phyloP scores from a whole-genome alignment of 139 green algal genomes.

The Chlorella sp. region DNA sequence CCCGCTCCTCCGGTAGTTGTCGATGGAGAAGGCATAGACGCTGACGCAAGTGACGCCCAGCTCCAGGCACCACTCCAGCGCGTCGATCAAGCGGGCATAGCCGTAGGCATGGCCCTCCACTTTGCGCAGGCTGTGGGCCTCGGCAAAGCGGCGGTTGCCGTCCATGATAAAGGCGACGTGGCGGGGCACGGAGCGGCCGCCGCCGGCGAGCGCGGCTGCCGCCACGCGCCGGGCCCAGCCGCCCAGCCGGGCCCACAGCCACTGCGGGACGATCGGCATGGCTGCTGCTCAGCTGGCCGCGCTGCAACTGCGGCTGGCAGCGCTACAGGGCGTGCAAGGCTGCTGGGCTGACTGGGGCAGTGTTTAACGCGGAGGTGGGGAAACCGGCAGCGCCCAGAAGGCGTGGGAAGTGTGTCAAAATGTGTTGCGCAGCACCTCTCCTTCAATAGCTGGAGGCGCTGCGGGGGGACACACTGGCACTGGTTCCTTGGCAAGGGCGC shows the following conservation, averaged over 20 bases:
- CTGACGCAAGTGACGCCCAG: constrained; percentile 84
- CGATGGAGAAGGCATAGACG: constrained; percentile 95
- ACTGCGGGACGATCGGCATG: too few species aligned
- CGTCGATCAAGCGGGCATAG: constrained; percentile 80
- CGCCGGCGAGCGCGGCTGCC: constrained; percentile 20
- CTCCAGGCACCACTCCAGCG: constrained; percentile 90
- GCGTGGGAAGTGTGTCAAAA: too few species aligned
- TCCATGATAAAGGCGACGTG: constrained; percentile 98
- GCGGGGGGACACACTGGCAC: too few species aligned
- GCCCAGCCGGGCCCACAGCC: constrained; percentile 6
- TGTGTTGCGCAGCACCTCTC: too few species aligned
- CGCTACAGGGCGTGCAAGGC: too few species aligned
- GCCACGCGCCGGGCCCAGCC: background rate
- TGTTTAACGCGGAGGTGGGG: too few species aligned
- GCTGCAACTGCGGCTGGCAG: too few species aligned
- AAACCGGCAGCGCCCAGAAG: too few species aligned
- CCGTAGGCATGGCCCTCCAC: constrained; percentile 69
- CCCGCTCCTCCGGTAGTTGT: constrained; percentile 89
- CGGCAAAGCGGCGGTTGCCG: constrained; percentile 92
- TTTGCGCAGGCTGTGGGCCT: constrained; percentile 43
- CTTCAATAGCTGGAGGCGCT: too few species aligned
- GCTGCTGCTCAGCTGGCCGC: too few species aligned
- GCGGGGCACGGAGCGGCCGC: constrained; percentile 53
- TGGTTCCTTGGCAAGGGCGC: too few species aligned
- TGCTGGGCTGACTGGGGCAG: too few species aligned